A percentile compares a stretch with the other conserved stretches of the same genome.
phyloP scores from a whole-genome alignment of 805 yeast genomes.

The Ogataea glucozyma region DNA sequence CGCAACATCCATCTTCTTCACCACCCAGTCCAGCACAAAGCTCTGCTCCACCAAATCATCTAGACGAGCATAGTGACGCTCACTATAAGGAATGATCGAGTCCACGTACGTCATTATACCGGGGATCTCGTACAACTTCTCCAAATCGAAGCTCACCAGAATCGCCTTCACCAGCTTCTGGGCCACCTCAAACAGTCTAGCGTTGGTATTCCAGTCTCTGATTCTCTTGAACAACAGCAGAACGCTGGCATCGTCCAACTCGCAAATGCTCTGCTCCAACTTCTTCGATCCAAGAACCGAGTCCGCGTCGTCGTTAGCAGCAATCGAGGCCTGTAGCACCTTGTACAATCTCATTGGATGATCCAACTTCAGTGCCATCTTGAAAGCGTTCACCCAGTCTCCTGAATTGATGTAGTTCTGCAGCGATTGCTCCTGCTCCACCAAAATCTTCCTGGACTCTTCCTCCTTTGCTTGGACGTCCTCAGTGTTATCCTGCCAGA shows the following conservation, averaged over 20 bases:
- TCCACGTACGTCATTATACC: conserved; percentile 71
- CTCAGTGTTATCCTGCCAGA: conserved; percentile 88
- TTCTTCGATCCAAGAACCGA: conserved; percentile 55
- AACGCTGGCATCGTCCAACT: conserved; percentile 61
- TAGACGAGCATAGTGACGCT: conserved; percentile 76
- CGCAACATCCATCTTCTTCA: conserved; percentile 76
- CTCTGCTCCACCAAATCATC: conserved; percentile 85
- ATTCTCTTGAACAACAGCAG: conserved; percentile 65
- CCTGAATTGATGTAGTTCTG: conserved; percentile 68
- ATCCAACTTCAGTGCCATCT: conserved; percentile 79
- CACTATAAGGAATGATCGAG: conserved; percentile 82
- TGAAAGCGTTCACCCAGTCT: conserved; percentile 88
- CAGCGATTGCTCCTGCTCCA: conserved; percentile 89
- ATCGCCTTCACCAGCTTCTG: conserved; percentile 74
- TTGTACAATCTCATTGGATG: conserved; percentile 88
- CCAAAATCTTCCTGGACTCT: conserved; percentile 51
- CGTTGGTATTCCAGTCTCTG: conserved; percentile 94
- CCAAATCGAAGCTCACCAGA: conserved; percentile 54
- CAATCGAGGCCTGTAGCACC: conserved; percentile 64
- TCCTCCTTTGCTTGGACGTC: conserved; percentile 60
- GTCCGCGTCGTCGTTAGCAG: conserved; percentile 47
- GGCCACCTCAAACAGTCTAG: conserved; percentile 74
- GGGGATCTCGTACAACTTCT: conserved; percentile 59
- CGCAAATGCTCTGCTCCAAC: conserved; percentile 63
- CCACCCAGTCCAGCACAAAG: conserved; percentile 78